These are phyloP conservation scores for Xylariaceae sp. DNA, from an alignment of 2,329 filamentous ascomycete genomes.

Conservation along the genomic window DNA sequence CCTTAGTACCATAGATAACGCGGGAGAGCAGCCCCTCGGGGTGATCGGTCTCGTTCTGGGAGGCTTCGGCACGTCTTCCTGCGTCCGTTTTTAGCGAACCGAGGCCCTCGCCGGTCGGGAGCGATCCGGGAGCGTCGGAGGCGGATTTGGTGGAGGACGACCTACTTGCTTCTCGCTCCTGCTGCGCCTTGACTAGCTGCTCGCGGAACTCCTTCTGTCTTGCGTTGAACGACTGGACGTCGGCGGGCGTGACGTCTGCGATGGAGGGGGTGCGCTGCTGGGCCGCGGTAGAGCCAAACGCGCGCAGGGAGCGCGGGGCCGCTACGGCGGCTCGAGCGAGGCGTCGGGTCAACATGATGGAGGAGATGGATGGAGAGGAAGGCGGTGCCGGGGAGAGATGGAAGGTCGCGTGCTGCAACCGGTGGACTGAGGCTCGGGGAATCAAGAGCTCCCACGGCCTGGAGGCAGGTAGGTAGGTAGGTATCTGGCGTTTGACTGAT, in stretches of 20 bases:
- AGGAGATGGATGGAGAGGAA: conserved; percentile 13
- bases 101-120: conserved; percentile 40
- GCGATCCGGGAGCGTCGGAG: conserved; percentile 35
- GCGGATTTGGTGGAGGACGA: conserved; percentile 29
- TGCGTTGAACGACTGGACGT: conserved; percentile 67
- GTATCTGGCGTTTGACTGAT: too few relatives aligned
- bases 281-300: conserved; percentile 49
- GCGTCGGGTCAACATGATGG: conserved; percentile 43
- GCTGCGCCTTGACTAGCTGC: conserved; percentile 67
- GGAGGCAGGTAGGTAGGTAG: too few relatives aligned
- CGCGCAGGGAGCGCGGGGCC: conserved; percentile 43
- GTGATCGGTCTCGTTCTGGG: conserved; percentile 50
- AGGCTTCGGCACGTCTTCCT: conserved; percentile 50
- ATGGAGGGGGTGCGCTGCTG: conserved; percentile 61
- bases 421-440: too few relatives aligned
- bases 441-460: too few relatives aligned
- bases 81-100: conserved; percentile 56
- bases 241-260: conserved; percentile 70
- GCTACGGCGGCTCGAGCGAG: conserved; percentile 39
- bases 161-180: conserved; percentile 81
- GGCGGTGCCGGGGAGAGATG: conserved; percentile 1
- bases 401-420: conserved; percentile 1
- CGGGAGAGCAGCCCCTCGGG: conserved; percentile 70
- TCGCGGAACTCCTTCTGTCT: conserved; percentile 85
- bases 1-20: conserved; percentile 94